Base-by-base conservation (phyloP, 306 rosid genomes). In the Lathyrus tuberosus region DNA sequence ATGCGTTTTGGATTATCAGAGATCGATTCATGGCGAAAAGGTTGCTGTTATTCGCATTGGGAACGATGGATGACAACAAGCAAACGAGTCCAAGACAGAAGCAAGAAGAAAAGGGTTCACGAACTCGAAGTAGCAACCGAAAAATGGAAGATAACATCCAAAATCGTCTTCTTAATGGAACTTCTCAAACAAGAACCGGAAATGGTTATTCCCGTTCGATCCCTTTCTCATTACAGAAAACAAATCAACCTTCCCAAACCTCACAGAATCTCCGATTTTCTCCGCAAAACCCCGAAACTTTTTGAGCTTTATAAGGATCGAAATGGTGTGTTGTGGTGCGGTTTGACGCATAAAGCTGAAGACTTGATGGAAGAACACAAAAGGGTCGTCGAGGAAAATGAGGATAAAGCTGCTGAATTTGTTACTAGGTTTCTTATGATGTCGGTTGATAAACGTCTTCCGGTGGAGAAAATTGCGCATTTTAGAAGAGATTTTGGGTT, bases 221-320 rank as follows among this genome's bases (percentile, higher is more conserved):
- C 67, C 57, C 76, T 94, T 40, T 81, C 80, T 3, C 86, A 81
- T 47, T 81, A 82, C 62, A 70, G 95, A 2, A 69, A 73, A 42
- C 91, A 86, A 62, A 84, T 94, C 60, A 87, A 81, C 65, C 89
- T 90, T 24, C 97, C 97, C 1, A 93, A 86, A 72, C 97, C 96
- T 2, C 85, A 88, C 10, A 81, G 63, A 18, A 57, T 88, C 78
- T 85, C 97, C 3, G 94, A 91, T 68, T 91, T 91, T 71, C 68
- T 91, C 35, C 81, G 85, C 16, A 91, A 91, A 64, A 80, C 81
- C 0, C 96, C 94, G 1, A 85, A 85, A 5, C 71, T 91, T 10
- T 91, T 87, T 41, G 89, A 91, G 5, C 62, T 89, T 4, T 85
- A 84, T 68, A 81, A 82, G 79, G 93, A 86, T 60, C 81, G 49